Base-by-base conservation (phyloP, 2,329 filamentous ascomycete species). In the Fusarium phyllophilum region DNA sequence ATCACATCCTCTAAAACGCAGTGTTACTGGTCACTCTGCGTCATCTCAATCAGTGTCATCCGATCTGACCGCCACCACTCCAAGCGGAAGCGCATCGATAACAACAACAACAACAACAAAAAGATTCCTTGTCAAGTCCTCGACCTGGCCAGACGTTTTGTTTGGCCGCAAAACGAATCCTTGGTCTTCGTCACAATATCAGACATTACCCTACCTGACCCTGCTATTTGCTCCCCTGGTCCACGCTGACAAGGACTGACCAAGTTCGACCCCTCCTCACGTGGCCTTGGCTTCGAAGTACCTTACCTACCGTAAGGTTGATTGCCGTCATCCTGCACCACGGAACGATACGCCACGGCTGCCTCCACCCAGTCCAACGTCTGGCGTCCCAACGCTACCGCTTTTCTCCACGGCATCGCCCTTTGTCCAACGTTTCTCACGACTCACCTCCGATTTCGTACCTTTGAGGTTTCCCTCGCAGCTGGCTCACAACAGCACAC, bases 191-290 rank as follows among this genome's bases (percentile, higher is more conserved):
- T 49, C 38, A n/a, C 34, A 36, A 31, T 56, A 56, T 44, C 57
- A 63, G 61, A 59, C 39, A 62, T 61, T 66, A 54, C 39, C 55
- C 58, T 66, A 51, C 31, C 31, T 51, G 60, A 65, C 63, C 68
- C 20, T 72, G 60, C 49, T 52, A 46, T 41, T 69, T 54, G 52
- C 59, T 36, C 66, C 39, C 41, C 41, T 54, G 57, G 66, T 45
- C 66, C 36, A 52, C 57, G 75, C 74, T 77, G 72, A 76, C 75
- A 62, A 70, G 62, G 46, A 62, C 69, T 60, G 60, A 54, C 70
- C 67, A 74, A 72, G 63, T 49, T 78, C 55, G 66, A 68, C 76
- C 76, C 76, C 76, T 74, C 76, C 76, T 78, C 76, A 78, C 76
- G 76, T 78, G 76, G 75, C 63, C 73, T 62, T 73, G 68, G 69